Conservation (phyloP, 2,329 filamentous ascomycete genomes). For the Colletotrichum sp. region DNA sequence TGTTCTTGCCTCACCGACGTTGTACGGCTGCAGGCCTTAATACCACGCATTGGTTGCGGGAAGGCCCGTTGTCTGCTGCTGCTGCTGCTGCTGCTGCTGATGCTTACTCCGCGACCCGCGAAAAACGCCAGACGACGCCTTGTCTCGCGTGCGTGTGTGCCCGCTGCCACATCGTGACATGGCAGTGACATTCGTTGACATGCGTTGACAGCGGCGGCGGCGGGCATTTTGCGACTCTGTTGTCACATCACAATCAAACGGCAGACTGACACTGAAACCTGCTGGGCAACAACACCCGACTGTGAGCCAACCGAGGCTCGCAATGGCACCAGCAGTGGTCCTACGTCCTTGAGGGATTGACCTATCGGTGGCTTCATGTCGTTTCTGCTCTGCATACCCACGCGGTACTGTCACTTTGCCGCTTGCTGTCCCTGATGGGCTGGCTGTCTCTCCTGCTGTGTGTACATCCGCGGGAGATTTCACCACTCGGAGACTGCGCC, state of each 20-base stretch:
- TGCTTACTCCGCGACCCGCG: background rate
- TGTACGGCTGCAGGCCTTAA: background rate
- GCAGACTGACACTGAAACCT: background rate
- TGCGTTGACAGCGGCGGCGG: background rate
- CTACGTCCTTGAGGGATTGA: background rate
- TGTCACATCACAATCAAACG: slow-evolving; percentile 1
- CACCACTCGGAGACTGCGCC: background rate
- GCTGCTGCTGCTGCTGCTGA: background rate
- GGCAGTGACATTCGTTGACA: background rate
- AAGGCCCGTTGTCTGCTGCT: slow-evolving; percentile 1
- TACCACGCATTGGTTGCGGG: slow-evolving; percentile 1
- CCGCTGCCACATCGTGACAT: background rate
- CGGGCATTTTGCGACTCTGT: background rate
- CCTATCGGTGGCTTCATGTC: background rate
- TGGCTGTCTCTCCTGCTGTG: background rate
- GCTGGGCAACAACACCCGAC: background rate
- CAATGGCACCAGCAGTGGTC: background rate
- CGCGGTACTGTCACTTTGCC: background rate
- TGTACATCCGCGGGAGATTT: background rate
- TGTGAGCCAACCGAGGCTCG: background rate
- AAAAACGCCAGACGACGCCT: background rate
- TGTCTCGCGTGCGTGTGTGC: background rate
- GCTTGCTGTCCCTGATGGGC: background rate
- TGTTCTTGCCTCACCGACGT: background rate
- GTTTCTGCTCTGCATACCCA: background rate